Evolutionary conservation across 148 eudicot species (phyloP).

Genomic region (Arctostaphylos glauca): DNA sequence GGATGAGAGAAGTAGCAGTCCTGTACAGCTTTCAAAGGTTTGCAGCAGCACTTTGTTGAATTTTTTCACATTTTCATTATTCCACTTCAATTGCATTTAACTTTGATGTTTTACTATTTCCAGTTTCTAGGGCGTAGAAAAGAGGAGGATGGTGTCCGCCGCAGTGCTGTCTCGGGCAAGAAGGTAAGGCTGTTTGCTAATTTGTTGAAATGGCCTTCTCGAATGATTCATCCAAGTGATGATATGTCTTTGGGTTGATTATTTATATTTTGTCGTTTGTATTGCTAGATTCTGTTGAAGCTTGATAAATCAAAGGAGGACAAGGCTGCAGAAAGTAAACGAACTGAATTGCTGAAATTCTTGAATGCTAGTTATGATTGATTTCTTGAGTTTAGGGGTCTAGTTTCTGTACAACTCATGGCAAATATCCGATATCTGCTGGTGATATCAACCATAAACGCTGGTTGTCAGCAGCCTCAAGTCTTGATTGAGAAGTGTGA

Average conservation of each 20-base stretch:
- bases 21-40: conserved; percentile 98
- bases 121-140: conserved; percentile 83
- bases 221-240: background rate
- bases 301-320: conserved; percentile 95
- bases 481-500: too few relatives aligned
- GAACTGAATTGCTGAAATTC: conserved; percentile 77
- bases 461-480: background rate
- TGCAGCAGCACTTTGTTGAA: background rate
- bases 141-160: conserved; percentile 70
- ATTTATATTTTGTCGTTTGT: background rate
- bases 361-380: conserved; percentile 91
- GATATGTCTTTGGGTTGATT: background rate
- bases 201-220: background rate
- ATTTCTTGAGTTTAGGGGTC: background rate
- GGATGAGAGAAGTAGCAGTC: conserved; percentile 57
- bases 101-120: conserved; percentile 13
- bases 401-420: conserved; percentile 1
- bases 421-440: background rate
- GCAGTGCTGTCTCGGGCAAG: conserved; percentile 93
- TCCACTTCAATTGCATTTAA: background rate
- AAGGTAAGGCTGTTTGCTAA: conserved; percentile 44
- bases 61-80: background rate
- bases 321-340: conserved; percentile 80
- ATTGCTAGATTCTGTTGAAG: conserved; percentile 70
- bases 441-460: background rate